Conservation (phyloP, 257 asterid species). For the Phtheirospermum japonicum region DNA sequence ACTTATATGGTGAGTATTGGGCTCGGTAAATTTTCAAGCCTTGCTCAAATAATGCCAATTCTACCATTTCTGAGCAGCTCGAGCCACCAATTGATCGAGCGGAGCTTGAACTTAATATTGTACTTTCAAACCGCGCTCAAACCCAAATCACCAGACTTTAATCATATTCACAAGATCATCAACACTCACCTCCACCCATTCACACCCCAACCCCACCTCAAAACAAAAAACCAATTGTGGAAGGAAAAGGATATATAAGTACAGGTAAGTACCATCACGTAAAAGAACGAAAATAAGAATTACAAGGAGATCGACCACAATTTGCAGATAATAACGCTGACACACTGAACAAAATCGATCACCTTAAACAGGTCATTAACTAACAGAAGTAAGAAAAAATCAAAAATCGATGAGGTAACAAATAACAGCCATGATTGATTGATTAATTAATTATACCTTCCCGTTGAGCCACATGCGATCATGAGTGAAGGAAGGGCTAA, state of each 20-base stretch:
- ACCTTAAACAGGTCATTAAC: too few species aligned
- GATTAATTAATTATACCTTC: constrained; percentile 51
- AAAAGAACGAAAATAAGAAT: not conserved
- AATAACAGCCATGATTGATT: constrained; percentile 2
- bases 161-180: constrained; percentile 9
- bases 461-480: constrained; percentile 98
- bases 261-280: constrained; percentile 1
- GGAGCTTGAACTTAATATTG: constrained; percentile 10
- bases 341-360: not conserved
- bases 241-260: not conserved
- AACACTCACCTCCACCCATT: not conserved
- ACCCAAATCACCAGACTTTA: not conserved
- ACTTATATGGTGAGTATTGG: not conserved
- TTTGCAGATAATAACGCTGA: not conserved
- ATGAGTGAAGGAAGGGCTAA: constrained; percentile 64
- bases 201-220: too few species aligned
- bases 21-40: not conserved
- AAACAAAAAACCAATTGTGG: not conserved
- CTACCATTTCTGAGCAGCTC: constrained; percentile 1
- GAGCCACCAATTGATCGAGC: constrained; percentile 9
- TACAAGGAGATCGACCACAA: not conserved
- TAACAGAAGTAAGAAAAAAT: not conserved
- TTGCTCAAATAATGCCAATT: not conserved
- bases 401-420: not conserved
- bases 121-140: not conserved